These are phyloP conservation scores for Cyclospora cayetanensis DNA, from an alignment of 169 alveolate genomes.

Conservation along the genomic window DNA sequence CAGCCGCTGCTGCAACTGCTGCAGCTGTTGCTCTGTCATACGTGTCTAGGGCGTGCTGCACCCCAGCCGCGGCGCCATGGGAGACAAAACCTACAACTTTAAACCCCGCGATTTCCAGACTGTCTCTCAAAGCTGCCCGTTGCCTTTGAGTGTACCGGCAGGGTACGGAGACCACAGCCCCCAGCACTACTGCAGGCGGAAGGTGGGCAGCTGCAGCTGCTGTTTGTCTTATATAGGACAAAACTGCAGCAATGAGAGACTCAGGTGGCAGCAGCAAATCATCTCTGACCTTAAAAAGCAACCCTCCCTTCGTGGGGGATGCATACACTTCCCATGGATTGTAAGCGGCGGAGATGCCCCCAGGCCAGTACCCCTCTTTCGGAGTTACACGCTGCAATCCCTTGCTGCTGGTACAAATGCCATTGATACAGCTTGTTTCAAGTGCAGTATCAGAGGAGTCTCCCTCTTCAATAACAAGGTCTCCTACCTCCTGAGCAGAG, in stretches of 20 bases:
- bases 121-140: conserved; percentile 70
- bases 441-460: neutral
- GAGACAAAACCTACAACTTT: conserved; percentile 41
- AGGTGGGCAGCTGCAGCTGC: conserved; percentile 48
- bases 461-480: neutral
- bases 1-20: conserved; percentile 16
- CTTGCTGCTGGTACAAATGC: neutral
- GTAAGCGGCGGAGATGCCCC: neutral
- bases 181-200: neutral
- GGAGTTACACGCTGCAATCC: neutral
- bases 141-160: conserved; percentile 70
- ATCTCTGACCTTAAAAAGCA: neutral
- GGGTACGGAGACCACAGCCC: conserved; percentile 64
- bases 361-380: neutral
- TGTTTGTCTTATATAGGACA: neutral
- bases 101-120: conserved; percentile 72
- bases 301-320: neutral
- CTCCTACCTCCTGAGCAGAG: neutral
- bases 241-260: conserved; percentile 6
- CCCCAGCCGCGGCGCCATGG: conserved; percentile 69
- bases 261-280: conserved; percentile 62
- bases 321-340: neutral
- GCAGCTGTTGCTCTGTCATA: conserved; percentile 19
- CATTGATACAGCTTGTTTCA: neutral
- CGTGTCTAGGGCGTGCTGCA: conserved; percentile 70